Base-by-base conservation (phyloP, 352 stramenopile genomes). In the Albugo laibachii region DNA sequence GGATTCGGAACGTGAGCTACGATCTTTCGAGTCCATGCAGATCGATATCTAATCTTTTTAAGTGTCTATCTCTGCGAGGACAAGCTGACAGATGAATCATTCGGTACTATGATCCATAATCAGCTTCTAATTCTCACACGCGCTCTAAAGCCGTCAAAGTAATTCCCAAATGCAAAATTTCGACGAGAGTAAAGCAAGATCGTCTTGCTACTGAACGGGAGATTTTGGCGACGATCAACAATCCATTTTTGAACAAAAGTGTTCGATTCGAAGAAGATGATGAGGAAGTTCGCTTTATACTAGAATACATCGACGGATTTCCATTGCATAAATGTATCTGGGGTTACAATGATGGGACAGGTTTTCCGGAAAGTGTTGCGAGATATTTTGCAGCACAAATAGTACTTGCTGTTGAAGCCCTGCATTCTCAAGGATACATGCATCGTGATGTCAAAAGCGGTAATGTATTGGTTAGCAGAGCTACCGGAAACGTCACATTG, bases 391-490 rank as follows among this genome's bases (percentile, higher is more conserved):
- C 71, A 2, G 71, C 61, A 10, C 76, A 89, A 54, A 52, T 89
- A 36, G 71, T 83, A 37, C 49, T 85, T 35, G 73, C 69, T 35
- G 31, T 89, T 1, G 45, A 54, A 36, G 58, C 63, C 46, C 20
- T 89, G 2, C 73, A 89, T 45, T 50, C 36, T 5, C 21, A 47
- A 20, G 63, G 67, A n/a, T 81, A 61, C 36, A 54, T 83, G n/a
- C 73, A 89, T 45, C 71, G 76, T 13, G 76, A 89, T 24, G 49
- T 89, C 13, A 89, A 89, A 51, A 89, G 69, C 44, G 76, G 76
- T 13, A 89, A 89, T 43, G 52, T 85, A 2, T 46, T 89, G 14
- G 38, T 19, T 8, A 24, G 20, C 16, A 47, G 84, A 11, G 55
- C 61, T 15, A 20, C 53, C 2, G 73, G 76, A 5, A 60, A 63